Conservation (phyloP, 352 stramenopile species). For the Ophiocytium majus region DNA sequence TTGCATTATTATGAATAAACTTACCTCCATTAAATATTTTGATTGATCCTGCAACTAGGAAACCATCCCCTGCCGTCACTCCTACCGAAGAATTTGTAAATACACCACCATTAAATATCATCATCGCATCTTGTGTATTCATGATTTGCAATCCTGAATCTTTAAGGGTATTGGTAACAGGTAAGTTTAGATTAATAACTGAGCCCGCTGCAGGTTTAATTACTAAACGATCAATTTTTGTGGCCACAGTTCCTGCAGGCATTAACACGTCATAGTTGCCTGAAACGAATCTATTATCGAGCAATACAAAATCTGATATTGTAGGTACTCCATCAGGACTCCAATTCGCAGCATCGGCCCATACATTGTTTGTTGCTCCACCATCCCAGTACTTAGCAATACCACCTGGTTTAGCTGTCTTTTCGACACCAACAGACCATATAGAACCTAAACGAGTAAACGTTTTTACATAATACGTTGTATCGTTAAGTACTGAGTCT, state of each 20-base stretch:
- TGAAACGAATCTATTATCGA: conserved; percentile 22
- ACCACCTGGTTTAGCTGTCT: conserved; percentile 19
- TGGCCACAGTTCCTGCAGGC: conserved; percentile 16
- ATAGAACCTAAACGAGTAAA: conserved; percentile 22
- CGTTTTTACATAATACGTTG: conserved; percentile 22
- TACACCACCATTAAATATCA: conserved; percentile 22
- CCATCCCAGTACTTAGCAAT: conserved; percentile 19
- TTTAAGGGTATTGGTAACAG: conserved; percentile 21
- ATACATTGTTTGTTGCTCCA: conserved; percentile 21
- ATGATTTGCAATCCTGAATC: conserved; percentile 21
- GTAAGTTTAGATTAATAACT: conserved; percentile 23
- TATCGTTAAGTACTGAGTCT: conserved; percentile 21
- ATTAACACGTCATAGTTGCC: conserved; percentile 20
- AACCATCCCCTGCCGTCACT: conserved; percentile 17
- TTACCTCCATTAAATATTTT: conserved; percentile 23
- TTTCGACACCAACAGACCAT: conserved; percentile 19
- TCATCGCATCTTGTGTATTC: conserved; percentile 20
- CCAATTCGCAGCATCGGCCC: conserved; percentile 16
- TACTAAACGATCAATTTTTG: conserved; percentile 22
- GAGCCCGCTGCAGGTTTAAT: conserved; percentile 18
- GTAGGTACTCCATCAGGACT: conserved; percentile 19
- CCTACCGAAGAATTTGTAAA: conserved; percentile 21
- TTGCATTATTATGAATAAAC: conserved; percentile 23
- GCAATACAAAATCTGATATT: conserved; percentile 22
- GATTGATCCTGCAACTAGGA: conserved; percentile 19